phyloP scores from a whole-genome alignment of 1,139 yeast genomes.

The Taphrina sp. region DNA sequence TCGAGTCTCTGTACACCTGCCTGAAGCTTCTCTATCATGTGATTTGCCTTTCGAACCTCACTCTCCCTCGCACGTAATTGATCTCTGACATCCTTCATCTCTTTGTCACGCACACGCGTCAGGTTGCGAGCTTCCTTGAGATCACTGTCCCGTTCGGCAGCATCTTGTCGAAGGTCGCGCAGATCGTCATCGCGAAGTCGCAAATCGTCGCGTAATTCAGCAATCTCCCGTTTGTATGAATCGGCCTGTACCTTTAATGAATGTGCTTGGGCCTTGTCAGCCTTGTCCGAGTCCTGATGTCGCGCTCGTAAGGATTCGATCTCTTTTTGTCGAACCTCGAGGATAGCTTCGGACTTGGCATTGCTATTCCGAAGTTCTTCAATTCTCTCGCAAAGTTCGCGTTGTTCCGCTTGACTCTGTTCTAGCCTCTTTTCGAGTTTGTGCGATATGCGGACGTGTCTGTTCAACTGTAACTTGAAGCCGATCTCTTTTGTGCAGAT shows the following conservation, averaged over 20 bases:
- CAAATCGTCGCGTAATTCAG: constrained; percentile 14
- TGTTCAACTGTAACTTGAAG: constrained; percentile 7
- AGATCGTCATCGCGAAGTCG: constrained; percentile 23
- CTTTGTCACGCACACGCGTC: constrained; percentile 23
- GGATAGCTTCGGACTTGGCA: neutral
- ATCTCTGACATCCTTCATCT: constrained; percentile 11
- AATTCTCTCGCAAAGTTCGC: neutral
- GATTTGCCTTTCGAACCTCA: constrained; percentile 18
- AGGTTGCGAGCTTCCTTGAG: constrained; percentile 13
- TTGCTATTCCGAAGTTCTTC: constrained; percentile 1
- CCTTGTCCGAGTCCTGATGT: constrained; percentile 4
- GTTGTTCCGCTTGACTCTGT: neutral
- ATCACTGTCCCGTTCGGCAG: constrained; percentile 16
- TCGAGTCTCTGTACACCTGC: constrained; percentile 12
- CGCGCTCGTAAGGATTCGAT: constrained; percentile 14
- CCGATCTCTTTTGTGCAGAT: constrained; percentile 26
- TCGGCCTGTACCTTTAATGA: constrained; percentile 22
- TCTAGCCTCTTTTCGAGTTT: neutral
- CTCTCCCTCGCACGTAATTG: constrained; percentile 23
- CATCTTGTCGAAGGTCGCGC: constrained; percentile 21
- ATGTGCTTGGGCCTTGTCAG: constrained; percentile 5
- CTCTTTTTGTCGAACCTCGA: constrained; percentile 17
- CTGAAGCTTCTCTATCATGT: constrained; percentile 14
- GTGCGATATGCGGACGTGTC: neutral
- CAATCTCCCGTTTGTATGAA: constrained; percentile 24